Conservation (phyloP, 208 protist species). For the Naegleria fowleri region DNA sequence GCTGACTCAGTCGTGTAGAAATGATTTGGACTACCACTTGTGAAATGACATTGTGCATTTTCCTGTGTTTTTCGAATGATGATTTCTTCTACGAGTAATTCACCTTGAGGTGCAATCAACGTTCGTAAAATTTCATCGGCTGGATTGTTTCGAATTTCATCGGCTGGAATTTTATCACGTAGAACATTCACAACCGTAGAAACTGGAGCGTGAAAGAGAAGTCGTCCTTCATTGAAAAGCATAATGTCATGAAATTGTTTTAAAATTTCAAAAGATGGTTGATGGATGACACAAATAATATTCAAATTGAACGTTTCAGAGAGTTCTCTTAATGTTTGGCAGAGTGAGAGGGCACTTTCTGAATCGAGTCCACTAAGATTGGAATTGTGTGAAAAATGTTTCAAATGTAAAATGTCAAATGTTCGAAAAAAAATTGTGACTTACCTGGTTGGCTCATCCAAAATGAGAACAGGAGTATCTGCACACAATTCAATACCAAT, state of each 20-base stretch:
- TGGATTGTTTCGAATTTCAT: neutral
- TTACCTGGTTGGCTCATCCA: slow-evolving; percentile 50
- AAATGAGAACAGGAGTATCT: neutral
- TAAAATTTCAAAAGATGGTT: slow-evolving; percentile 64
- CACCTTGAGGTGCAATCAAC: neutral
- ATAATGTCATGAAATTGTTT: neutral
- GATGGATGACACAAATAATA: slow-evolving; percentile 62
- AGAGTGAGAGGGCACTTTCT: slow-evolving; percentile 38
- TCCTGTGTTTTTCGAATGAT: too few species aligned
- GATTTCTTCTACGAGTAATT: too few species aligned
- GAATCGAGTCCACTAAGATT: slow-evolving; percentile 50
- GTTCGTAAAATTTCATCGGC: neutral
- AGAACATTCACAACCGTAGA: neutral
- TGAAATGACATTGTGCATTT: too few species aligned
- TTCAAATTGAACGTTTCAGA: slow-evolving; percentile 40
- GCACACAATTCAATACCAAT: slow-evolving; percentile 30
- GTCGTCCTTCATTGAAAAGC: neutral
- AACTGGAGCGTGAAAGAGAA: neutral
- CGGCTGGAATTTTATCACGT: neutral
- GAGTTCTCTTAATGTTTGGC: slow-evolving; percentile 42
- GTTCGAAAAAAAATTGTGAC: too few species aligned
- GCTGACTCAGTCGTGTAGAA: neutral
- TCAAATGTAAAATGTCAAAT: too few species aligned
- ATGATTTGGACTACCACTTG: too few species aligned
- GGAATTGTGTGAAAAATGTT: too few species aligned